Percentiles rank a stretch among this genome's conserved stretches.
Evolutionary conservation across 106 monocot genomes (phyloP).

Genomic region (Apostasia ramifera): DNA sequence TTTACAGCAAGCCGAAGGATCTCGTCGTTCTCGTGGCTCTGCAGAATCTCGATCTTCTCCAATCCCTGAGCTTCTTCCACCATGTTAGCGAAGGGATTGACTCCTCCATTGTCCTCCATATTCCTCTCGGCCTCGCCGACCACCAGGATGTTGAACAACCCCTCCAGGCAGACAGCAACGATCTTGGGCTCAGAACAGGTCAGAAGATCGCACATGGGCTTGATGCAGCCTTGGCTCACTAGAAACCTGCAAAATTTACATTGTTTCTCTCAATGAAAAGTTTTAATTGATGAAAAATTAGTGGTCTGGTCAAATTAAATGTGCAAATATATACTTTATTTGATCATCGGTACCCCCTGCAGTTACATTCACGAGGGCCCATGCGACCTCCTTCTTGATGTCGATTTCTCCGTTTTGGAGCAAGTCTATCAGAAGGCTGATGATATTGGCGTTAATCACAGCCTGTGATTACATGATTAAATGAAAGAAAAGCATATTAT

Average conservation of each 20-base stretch:
- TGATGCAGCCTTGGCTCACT: constrained; percentile 52
- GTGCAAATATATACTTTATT: constrained; percentile 22
- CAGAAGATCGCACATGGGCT: constrained; percentile 53
- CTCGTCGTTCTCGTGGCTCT: constrained; percentile 24
- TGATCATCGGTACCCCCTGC: constrained; percentile 40
- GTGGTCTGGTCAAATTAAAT: background rate
- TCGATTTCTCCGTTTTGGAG: constrained; percentile 45
- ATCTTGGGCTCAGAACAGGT: constrained; percentile 24
- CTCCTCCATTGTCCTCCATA: constrained; percentile 15
- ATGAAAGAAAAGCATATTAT: background rate
- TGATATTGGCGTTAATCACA: constrained; percentile 23
- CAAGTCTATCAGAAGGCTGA: constrained; percentile 25
- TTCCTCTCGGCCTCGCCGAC: constrained; percentile 44
- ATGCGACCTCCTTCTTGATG: constrained; percentile 49
- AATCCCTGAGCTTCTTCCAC: constrained; percentile 42
- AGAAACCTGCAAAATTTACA: constrained; percentile 5
- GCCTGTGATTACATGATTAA: constrained; percentile 4
- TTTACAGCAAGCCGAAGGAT: constrained; percentile 29
- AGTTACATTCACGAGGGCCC: constrained; percentile 43
- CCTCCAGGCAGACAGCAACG: constrained; percentile 25
- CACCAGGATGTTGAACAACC: constrained; percentile 37
- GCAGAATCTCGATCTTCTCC: constrained; percentile 31
- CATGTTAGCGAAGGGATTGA: constrained; percentile 35
- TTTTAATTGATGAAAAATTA: background rate
- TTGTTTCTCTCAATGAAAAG: background rate